Conservation (phyloP, 2,329 filamentous ascomycete species). For the Penicillium italicum region DNA sequence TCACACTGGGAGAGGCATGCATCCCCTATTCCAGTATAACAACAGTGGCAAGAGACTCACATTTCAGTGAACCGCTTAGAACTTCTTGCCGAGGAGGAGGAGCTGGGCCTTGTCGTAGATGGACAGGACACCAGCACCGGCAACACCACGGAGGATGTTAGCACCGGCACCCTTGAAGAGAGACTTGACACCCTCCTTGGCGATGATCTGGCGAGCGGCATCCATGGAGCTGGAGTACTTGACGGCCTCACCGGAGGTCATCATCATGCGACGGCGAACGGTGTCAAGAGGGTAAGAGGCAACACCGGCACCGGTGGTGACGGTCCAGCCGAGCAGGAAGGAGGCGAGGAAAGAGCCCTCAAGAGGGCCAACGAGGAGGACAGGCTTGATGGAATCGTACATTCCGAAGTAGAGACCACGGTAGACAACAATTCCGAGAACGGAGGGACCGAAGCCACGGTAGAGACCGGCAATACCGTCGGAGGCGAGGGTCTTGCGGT, state of each 20-base stretch:
- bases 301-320: conserved; percentile 99
- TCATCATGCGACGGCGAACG: conserved; percentile 99
- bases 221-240: conserved; percentile 98
- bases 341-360: conserved; percentile 99
- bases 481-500: conserved; percentile 98
- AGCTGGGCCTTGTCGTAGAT: conserved; percentile 99
- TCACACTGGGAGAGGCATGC: conserved; percentile 26
- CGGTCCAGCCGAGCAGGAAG: conserved; percentile 96
- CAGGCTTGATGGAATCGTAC: conserved; percentile 99
- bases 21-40: conserved; percentile 27
- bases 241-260: conserved; percentile 93
- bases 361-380: conserved; percentile 84
- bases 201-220: conserved; percentile 92
- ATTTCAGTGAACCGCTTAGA: conserved; percentile 58
- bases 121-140: conserved; percentile 99
- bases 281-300: conserved; percentile 99
- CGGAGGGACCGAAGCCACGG: conserved; percentile 99
- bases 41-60: conserved; percentile 19
- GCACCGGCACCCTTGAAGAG: conserved; percentile 99
- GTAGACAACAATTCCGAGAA: conserved; percentile 99
- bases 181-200: conserved; percentile 93
- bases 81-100: conserved; percentile 99
- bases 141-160: conserved; percentile 99
- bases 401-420: conserved; percentile 99
- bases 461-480: conserved; percentile 99